A percentile compares a stretch with the other conserved stretches of the same genome.
Conservation (phyloP, 768 basidiomycete genomes). For the Trametes cinnabarina region DNA sequence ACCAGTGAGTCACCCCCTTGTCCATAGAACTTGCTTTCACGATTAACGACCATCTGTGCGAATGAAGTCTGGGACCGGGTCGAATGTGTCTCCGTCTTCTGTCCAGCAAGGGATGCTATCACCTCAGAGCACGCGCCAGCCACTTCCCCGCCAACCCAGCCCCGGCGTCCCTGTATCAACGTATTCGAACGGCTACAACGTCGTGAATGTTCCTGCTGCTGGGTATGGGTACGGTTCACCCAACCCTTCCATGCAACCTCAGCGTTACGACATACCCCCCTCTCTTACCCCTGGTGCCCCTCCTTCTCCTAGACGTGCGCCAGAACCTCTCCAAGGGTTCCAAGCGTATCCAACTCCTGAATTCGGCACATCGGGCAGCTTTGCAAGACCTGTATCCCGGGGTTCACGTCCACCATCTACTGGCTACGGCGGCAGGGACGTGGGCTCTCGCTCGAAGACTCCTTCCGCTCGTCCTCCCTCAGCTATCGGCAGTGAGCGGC, state of each 20-base stretch:
- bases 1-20: constrained; percentile 20
- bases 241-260: not conserved
- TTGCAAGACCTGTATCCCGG: not conserved
- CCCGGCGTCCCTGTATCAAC: constrained; percentile 9
- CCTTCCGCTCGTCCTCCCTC: constrained; percentile 9
- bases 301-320: constrained; percentile 7
- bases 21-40: not conserved
- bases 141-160: constrained; percentile 6
- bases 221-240: not conserved
- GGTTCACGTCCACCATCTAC: not conserved
- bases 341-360: constrained; percentile 7
- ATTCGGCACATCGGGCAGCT: constrained; percentile 4
- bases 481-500: not conserved
- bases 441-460: not conserved
- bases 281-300: not conserved
- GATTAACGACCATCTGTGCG: not conserved
- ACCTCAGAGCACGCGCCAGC: constrained; percentile 10
- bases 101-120: constrained; percentile 21
- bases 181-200: constrained; percentile 5
- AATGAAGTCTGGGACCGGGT: constrained; percentile 21
- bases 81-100: constrained; percentile 19
- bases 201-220: not conserved
- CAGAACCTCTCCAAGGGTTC: constrained; percentile 5
- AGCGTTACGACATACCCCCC: constrained; percentile 4
- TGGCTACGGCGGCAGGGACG: not conserved